Evolutionary conservation across 352 stramenopile genomes (phyloP).

Genomic region (Pythium aquatile): DNA sequence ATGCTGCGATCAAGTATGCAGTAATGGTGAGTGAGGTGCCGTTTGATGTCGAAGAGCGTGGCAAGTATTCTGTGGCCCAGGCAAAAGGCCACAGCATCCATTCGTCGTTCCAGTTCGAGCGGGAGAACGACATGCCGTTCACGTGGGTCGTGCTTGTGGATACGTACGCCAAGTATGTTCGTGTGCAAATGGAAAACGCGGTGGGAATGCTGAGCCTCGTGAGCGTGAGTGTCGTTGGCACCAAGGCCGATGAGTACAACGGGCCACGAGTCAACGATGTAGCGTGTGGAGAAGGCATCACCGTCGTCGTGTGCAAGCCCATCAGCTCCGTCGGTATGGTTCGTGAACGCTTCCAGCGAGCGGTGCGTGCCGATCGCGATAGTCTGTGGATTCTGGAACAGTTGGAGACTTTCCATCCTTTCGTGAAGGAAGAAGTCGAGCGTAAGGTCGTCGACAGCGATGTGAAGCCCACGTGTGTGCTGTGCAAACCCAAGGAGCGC

Average conservation of each 20-base stretch:
- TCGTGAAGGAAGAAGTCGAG: constrained; percentile 24
- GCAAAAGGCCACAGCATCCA: constrained; percentile 54
- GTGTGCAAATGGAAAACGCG: constrained; percentile 57
- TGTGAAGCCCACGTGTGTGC: constrained; percentile 17
- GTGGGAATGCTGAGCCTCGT: constrained; percentile 51
- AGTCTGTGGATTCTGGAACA: constrained; percentile 52
- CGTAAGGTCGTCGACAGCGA: constrained; percentile 1
- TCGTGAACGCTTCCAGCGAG: constrained; percentile 54
- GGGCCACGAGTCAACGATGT: constrained; percentile 60
- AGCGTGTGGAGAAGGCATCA: constrained; percentile 52
- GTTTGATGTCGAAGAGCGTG: constrained; percentile 61
- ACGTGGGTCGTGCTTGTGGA: constrained; percentile 48
- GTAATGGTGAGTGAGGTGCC: constrained; percentile 52
- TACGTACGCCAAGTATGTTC: constrained; percentile 55
- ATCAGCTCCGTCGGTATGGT: constrained; percentile 36
- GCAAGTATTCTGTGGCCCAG: constrained; percentile 58
- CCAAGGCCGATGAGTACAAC: constrained; percentile 39
- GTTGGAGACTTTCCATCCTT: constrained; percentile 67
- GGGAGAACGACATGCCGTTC: constrained; percentile 29
- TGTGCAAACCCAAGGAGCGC: constrained; percentile 30
- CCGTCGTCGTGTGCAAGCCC: constrained; percentile 51
- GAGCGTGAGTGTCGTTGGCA: constrained; percentile 50
- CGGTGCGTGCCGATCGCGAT: constrained; percentile 47
- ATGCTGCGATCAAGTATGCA: constrained; percentile 33
- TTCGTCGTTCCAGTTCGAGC: constrained; percentile 34